phyloP scores from a whole-genome alignment of 441 rosid genomes.

The Euphorbia schlechtendalii region DNA sequence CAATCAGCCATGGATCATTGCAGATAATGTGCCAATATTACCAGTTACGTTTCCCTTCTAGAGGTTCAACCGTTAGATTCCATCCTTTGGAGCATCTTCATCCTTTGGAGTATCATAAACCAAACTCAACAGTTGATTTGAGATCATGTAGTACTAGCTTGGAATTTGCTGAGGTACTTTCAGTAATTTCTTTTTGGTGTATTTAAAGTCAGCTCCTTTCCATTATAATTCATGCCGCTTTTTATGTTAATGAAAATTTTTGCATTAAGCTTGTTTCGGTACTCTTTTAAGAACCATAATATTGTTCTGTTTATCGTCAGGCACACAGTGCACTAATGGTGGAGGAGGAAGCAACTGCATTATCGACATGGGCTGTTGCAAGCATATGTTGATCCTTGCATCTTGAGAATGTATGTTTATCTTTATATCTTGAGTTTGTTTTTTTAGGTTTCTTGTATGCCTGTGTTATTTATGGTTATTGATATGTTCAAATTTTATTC shows the following conservation, averaged over 20 bases:
- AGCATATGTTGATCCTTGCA: constrained; percentile 86
- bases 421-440: constrained; percentile 4
- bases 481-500: neutral
- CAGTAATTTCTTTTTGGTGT: constrained; percentile 6
- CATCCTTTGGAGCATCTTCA: constrained; percentile 93
- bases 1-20: constrained; percentile 66
- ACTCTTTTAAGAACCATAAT: constrained; percentile 3
- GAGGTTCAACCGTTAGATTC: constrained; percentile 73
- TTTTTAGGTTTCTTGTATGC: neutral
- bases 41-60: constrained; percentile 47
- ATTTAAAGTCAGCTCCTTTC: neutral
- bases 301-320: constrained; percentile 36
- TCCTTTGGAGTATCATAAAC: constrained; percentile 72
- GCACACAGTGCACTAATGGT: constrained; percentile 63
- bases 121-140: constrained; percentile 57
- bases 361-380: constrained; percentile 90
- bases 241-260: neutral
- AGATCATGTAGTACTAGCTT: constrained; percentile 67
- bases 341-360: constrained; percentile 88
- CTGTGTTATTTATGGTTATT: neutral
- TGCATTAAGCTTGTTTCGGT: neutral
- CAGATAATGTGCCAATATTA: constrained; percentile 82
- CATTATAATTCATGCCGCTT: constrained; percentile 1
- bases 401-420: constrained; percentile 64
- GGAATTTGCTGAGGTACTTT: constrained; percentile 72